Percentiles rank a stretch among this genome's conserved stretches.
These are phyloP conservation scores for Styphnolobium japonicum DNA, from an alignment of 306 rosid genomes.

Conservation along the genomic window DNA sequence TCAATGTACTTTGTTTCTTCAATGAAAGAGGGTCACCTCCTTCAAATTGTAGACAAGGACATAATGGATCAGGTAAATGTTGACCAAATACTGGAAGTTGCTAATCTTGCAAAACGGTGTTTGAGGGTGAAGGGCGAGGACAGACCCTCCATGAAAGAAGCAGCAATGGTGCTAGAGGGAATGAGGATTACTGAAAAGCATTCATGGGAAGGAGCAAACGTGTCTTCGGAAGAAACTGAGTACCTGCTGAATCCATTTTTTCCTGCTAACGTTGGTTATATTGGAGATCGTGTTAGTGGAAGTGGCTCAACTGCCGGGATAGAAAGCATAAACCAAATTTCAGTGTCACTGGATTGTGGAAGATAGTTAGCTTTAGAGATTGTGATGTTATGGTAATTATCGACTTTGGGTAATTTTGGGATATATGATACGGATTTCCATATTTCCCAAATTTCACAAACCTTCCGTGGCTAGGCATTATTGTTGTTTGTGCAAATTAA, in stretches of 20 bases:
- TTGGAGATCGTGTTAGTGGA: too few relatives aligned
- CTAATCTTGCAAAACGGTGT: conserved; percentile 20
- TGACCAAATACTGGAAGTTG: conserved; percentile 28
- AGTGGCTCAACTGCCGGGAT: too few relatives aligned
- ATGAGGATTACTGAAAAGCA: background rate
- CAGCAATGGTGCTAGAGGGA: conserved; percentile 33
- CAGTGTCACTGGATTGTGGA: too few relatives aligned
- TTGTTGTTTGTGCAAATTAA: too few relatives aligned
- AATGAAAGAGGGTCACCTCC: conserved; percentile 22
- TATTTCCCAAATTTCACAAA: too few relatives aligned
- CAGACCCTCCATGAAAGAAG: conserved; percentile 39
- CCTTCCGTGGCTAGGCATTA: too few relatives aligned
- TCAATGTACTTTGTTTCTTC: conserved; percentile 21
- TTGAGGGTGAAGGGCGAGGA: conserved; percentile 30
- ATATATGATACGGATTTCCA: too few relatives aligned
- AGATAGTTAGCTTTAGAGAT: too few relatives aligned
- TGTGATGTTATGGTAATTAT: too few relatives aligned
- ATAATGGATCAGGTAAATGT: background rate
- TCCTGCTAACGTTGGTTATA: too few relatives aligned
- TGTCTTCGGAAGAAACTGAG: background rate
- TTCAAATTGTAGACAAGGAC: conserved; percentile 23
- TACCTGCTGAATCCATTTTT: background rate
- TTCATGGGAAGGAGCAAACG: background rate
- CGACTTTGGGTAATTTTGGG: too few relatives aligned
- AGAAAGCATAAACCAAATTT: too few relatives aligned